Conservation (phyloP, 1,139 yeast species). For the Insectozyma bohioensis region DNA sequence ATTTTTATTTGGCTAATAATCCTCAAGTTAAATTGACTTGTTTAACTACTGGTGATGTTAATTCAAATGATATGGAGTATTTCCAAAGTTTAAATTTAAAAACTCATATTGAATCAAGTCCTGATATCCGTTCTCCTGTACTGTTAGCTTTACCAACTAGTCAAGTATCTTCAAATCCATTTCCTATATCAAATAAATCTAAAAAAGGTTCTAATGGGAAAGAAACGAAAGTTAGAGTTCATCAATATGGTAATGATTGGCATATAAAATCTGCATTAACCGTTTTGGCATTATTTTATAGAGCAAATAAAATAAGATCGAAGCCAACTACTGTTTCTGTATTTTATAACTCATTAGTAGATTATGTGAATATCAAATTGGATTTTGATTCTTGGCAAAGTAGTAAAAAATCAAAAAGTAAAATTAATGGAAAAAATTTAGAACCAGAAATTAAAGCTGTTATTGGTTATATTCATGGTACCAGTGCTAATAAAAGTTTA, state of each 20-base stretch:
- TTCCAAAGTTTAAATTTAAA: conserved; percentile 14
- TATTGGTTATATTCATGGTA: conserved; percentile 49
- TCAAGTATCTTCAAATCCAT: conserved; percentile 9
- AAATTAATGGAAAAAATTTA: conserved; percentile 8
- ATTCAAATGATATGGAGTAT: conserved; percentile 21
- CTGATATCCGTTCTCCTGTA: conserved; percentile 6
- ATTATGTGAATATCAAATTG: conserved; percentile 68
- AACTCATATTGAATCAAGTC: conserved; percentile 16
- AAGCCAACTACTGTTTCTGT: conserved; percentile 44
- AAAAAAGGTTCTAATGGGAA: conserved; percentile 22
- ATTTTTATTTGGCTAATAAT: conserved; percentile 35
- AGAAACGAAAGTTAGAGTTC: conserved; percentile 50
- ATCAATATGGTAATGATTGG: conserved; percentile 81
- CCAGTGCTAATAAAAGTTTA: conserved; percentile 20
- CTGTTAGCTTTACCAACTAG: conserved; percentile 11
- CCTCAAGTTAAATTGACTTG: conserved; percentile 23
- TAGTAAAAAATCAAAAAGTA: conserved; percentile 16
- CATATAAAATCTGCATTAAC: conserved; percentile 67
- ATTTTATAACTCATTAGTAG: conserved; percentile 82
- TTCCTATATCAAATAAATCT: conserved; percentile 14
- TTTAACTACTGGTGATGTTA: conserved; percentile 2
- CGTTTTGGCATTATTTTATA: conserved; percentile 53
- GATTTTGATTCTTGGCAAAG: conserved; percentile 88
- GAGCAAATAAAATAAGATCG: conserved; percentile 47
- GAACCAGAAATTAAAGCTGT: conserved; percentile 39